Evolutionary conservation across 2,329 filamentous ascomycete genomes (phyloP).

Genomic region (Alternaria triticimaculans): DNA sequence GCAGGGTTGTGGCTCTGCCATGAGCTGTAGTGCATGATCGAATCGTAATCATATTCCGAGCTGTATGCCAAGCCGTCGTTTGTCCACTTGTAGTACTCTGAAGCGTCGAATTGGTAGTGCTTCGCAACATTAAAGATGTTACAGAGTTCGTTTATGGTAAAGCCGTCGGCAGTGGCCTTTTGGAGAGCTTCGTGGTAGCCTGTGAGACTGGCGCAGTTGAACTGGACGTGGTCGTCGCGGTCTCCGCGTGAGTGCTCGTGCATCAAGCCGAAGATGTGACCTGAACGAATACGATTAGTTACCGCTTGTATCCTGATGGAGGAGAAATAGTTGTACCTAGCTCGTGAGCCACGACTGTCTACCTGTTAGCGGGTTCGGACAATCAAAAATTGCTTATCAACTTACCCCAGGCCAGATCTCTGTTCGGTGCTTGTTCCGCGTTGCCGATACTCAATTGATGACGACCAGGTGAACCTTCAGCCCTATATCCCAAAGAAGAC

Average conservation of each 20-base stretch:
- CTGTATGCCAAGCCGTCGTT: neutral
- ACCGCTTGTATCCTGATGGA: neutral
- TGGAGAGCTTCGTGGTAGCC: neutral
- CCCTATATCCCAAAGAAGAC: neutral
- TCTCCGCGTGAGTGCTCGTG: constrained; percentile 6
- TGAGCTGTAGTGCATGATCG: constrained; percentile 4
- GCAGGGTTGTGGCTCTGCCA: neutral
- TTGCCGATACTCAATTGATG: neutral
- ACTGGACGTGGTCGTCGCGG: constrained; percentile 1
- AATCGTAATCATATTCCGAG: neutral
- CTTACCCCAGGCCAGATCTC: neutral
- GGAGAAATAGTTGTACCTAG: neutral
- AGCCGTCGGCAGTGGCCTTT: neutral
- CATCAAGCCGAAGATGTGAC: constrained; percentile 2
- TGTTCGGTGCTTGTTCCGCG: neutral
- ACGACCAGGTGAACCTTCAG: neutral
- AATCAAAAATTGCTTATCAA: neutral
- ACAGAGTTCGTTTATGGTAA: neutral
- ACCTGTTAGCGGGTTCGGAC: neutral
- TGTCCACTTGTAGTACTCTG: neutral
- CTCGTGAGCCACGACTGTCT: neutral
- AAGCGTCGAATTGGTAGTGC: neutral
- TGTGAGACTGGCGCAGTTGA: neutral
- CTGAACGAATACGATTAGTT: neutral
- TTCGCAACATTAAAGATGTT: neutral